These are phyloP conservation scores for Wickerhamomyces rabaulensis DNA, from an alignment of 805 yeast genomes.

Conservation along the genomic window DNA sequence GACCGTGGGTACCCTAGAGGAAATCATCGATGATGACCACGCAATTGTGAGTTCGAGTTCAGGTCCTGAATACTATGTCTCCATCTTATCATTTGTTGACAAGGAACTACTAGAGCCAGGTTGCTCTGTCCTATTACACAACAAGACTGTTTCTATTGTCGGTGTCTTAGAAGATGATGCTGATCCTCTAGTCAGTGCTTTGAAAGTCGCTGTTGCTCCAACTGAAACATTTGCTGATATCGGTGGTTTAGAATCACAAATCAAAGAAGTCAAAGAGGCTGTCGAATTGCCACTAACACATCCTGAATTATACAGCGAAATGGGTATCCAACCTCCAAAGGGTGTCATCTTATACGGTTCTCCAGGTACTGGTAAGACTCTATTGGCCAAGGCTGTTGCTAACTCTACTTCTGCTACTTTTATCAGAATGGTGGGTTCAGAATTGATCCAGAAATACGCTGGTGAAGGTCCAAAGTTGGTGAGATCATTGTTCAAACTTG, in stretches of 20 bases:
- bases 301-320: constrained; percentile 95
- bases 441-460: constrained; percentile 90
- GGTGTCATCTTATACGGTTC: constrained; percentile 97
- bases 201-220: constrained; percentile 97
- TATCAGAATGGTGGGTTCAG: constrained; percentile 94
- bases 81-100: constrained; percentile 93
- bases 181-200: constrained; percentile 95
- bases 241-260: constrained; percentile 90
- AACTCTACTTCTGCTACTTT: constrained; percentile 97
- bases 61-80: constrained; percentile 96
- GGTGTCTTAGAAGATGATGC: constrained; percentile 98
- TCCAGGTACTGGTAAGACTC: constrained; percentile 96
- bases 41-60: constrained; percentile 95
- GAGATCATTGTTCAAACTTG: constrained; percentile 92
- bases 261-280: constrained; percentile 96
- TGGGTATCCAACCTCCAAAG: constrained; percentile 98
- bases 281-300: constrained; percentile 94
- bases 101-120: constrained; percentile 96
- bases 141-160: constrained; percentile 92
- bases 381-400: constrained; percentile 96
- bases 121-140: constrained; percentile 90
- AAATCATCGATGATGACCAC: constrained; percentile 96
- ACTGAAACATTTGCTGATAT: constrained; percentile 95
- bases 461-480: constrained; percentile 97
- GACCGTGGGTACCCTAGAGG: constrained; percentile 95